These are phyloP conservation scores for Saccharum officinarum DNA, from an alignment of 176 grass and related monocot species.

Conservation along the genomic window DNA sequence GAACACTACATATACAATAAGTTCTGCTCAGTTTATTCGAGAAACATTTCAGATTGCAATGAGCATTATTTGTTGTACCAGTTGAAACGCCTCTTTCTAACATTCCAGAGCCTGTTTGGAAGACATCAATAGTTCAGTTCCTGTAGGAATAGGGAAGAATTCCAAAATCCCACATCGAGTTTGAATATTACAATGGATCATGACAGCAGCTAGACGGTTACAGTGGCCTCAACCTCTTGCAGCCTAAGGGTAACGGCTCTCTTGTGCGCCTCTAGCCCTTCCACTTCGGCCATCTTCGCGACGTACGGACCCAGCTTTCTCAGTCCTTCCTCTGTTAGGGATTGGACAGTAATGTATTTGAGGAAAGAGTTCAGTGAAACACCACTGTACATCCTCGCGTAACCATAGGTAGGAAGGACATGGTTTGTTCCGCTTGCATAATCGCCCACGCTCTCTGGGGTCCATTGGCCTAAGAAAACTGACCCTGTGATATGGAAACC, in stretches of 20 bases:
- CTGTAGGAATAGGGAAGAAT: neutral
- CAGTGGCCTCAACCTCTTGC: constrained; percentile 60
- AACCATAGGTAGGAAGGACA: constrained; percentile 90
- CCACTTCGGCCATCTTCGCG: constrained; percentile 89
- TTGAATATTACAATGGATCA: neutral
- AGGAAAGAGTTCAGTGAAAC: constrained; percentile 91
- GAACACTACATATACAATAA: neutral
- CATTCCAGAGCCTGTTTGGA: neutral
- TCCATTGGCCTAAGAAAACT: constrained; percentile 92
- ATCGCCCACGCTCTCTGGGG: constrained; percentile 88
- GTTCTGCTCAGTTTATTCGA: neutral
- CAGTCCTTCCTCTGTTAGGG: constrained; percentile 82
- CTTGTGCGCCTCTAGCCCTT: constrained; percentile 91
- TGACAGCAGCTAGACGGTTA: constrained; percentile 43
- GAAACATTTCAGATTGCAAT: neutral
- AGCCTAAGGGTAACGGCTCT: constrained; percentile 90
- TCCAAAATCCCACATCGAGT: neutral
- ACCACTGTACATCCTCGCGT: constrained; percentile 94
- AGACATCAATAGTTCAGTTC: neutral
- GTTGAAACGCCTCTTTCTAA: neutral
- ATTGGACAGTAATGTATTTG: constrained; percentile 94
- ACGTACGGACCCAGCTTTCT: constrained; percentile 70
- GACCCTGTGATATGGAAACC: constrained; percentile 51
- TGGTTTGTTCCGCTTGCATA: constrained; percentile 92
- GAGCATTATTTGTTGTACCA: neutral